A percentile compares a stretch with the other conserved stretches of the same genome.
These are phyloP conservation scores for Misopates orontium DNA, from an alignment of 257 asterid genomes.

Conservation along the genomic window DNA sequence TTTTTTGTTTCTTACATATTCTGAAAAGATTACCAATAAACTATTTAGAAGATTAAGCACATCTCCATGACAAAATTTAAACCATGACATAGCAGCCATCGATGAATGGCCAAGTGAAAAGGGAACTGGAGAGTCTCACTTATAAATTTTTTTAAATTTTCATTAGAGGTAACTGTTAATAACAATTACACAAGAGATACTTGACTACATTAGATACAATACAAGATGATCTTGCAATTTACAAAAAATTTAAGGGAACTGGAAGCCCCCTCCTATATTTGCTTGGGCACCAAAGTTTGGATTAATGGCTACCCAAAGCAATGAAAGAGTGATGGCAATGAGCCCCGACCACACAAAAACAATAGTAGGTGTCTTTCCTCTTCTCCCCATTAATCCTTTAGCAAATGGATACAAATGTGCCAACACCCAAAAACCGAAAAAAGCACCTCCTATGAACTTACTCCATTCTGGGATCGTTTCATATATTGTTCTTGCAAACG, in stretches of 20 bases:
- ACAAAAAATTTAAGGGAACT: constrained; percentile 35
- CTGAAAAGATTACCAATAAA: too few species aligned
- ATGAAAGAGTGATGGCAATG: constrained; percentile 57
- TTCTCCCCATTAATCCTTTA: constrained; percentile 62
- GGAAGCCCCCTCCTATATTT: constrained; percentile 23
- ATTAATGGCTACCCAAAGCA: constrained; percentile 54
- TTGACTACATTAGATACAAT: too few species aligned
- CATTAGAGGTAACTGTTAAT: too few species aligned
- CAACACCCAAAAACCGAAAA: constrained; percentile 68
- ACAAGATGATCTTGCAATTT: too few species aligned
- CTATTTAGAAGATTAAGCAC: too few species aligned
- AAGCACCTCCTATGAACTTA: constrained; percentile 58
- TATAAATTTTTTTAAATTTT: too few species aligned
- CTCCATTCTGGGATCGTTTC: constrained; percentile 56
- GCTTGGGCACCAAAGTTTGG: constrained; percentile 22
- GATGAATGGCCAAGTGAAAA: too few species aligned
- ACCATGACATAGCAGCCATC: too few species aligned
- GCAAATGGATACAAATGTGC: constrained; percentile 68
- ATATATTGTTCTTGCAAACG: constrained; percentile 49
- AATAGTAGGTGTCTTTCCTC: constrained; percentile 63
- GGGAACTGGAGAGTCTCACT: too few species aligned
- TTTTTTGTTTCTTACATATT: too few species aligned
- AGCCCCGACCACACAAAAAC: constrained; percentile 68
- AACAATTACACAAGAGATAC: too few species aligned
- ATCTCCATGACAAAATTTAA: too few species aligned